Conservation (phyloP, 352 stramenopile species). For the Globisporangium barbulae region DNA sequence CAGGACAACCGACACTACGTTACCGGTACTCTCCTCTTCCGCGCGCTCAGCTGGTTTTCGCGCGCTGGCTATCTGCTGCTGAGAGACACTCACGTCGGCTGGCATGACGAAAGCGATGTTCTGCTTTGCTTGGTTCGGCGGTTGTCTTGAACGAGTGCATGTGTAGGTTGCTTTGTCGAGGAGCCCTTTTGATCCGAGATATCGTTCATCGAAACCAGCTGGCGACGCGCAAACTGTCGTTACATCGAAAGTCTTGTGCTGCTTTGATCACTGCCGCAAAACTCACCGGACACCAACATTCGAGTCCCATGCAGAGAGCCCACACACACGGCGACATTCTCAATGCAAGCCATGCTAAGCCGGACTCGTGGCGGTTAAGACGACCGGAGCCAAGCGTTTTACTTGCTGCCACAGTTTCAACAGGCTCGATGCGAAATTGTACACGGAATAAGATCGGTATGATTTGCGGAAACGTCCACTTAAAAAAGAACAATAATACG, state of each 20-base stretch:
- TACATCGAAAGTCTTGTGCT: not conserved
- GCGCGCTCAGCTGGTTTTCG: not conserved
- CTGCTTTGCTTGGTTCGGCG: not conserved
- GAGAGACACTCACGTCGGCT: not conserved
- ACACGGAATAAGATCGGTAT: no score
- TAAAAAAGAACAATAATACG: no score
- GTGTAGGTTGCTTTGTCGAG: no score
- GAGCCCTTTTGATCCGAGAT: not conserved
- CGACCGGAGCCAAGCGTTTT: no score
- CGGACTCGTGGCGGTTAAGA: not conserved
- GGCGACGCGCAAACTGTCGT: not conserved
- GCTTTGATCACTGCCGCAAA: not conserved
- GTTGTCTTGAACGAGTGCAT: not conserved
- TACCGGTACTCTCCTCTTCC: not conserved
- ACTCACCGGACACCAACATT: not conserved
- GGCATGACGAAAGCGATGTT: no score
- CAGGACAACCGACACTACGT: not conserved
- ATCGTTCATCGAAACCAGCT: not conserved
- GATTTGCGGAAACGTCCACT: no score
- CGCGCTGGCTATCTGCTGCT: not conserved
- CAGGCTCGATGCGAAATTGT: no score
- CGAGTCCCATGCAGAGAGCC: not conserved
- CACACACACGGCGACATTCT: no score
- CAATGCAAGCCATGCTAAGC: not conserved
- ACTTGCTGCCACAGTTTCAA: no score